Conservation (phyloP, 1,139 yeast species). For the Kurtzmaniella quercitrusa region DNA sequence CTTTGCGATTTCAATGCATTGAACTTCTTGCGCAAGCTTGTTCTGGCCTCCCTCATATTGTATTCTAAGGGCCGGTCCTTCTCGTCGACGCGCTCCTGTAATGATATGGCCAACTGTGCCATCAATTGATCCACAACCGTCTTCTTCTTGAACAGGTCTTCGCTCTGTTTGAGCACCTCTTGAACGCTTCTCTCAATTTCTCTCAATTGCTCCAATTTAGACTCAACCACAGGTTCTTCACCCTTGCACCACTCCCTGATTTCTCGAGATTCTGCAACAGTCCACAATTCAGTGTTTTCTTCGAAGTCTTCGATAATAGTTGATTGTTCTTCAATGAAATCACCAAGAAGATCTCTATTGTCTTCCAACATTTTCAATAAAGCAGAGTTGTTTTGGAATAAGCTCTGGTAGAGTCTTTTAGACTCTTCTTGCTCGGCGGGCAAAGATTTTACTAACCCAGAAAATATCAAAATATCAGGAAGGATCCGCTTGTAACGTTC, state of each 20-base stretch:
- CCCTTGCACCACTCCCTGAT: constrained; percentile 2
- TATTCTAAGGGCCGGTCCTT: constrained; percentile 20
- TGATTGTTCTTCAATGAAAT: constrained; percentile 1
- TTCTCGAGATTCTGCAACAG: background rate
- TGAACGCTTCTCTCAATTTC: constrained; percentile 3
- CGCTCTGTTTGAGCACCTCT: constrained; percentile 8
- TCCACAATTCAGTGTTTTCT: background rate
- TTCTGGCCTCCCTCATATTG: constrained; percentile 7
- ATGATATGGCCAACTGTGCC: constrained; percentile 12
- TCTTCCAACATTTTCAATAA: background rate
- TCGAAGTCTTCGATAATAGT: background rate
- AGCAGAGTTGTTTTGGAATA: background rate
- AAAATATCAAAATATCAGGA: background rate
- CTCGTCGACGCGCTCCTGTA: constrained; percentile 8
- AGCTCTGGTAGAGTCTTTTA: background rate
- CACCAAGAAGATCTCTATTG: constrained; percentile 4
- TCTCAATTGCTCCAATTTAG: constrained; percentile 1
- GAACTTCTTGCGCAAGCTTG: constrained; percentile 17
- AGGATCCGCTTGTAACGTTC: background rate
- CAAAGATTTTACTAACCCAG: background rate
- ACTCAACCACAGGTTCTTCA: constrained; percentile 1
- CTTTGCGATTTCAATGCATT: constrained; percentile 16
- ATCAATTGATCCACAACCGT: constrained; percentile 16
- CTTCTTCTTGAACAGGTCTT: constrained; percentile 11
- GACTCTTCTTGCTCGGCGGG: background rate